Base-by-base conservation (phyloP, 1,284 basidiomycete genomes). In the Fomes fomentarius region DNA sequence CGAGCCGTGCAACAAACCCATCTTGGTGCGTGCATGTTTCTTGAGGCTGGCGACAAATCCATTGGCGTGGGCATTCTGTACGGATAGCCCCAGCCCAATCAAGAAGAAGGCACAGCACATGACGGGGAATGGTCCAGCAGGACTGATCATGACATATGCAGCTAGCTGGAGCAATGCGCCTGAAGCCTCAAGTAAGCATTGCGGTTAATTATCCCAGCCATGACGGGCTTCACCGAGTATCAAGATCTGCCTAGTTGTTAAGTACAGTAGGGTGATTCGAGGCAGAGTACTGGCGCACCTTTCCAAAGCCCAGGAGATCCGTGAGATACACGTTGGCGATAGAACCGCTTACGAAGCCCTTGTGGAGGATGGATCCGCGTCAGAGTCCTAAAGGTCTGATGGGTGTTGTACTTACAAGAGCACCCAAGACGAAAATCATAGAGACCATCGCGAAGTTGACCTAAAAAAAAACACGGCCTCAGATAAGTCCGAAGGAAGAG, bases 101-200 rank as follows among this genome's bases (percentile, higher is more conserved):
- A 89, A 73, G 3, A 74, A 64, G 62, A 79, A 91, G 0, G 81
- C 79, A 39, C 85, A 63, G 40, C 85, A 79, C 63, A 89, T 85
- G 4, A 85, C 72, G 0, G 86, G 84, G 66, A 87, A 92, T 0
- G 89, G 89, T 3, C 81, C 78, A 2, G 80, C 85, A 21, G 85
- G 76, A 12, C 78, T 76, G 67, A 70, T 66, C n/a, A 76, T 66
- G 10, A 54, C 61, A 60, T 81, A 83, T 3, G 74, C 78, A n/a
- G 79, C 55, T 4, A 82, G 62, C 67, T 84, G 80, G 31, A 67
- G 69, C 15, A 77, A 34, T 2, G 77, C 72, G 17, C 77, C 79
- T 73, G 63, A 15, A 7, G 33, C 3, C 10, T 1, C 4, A 12
- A 22, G 21, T 41, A 8, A 39, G 15, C 4, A 5, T 10, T 22